Evolutionary conservation across 306 rosid species (phyloP).

Genomic region (Glycine soja): DNA sequence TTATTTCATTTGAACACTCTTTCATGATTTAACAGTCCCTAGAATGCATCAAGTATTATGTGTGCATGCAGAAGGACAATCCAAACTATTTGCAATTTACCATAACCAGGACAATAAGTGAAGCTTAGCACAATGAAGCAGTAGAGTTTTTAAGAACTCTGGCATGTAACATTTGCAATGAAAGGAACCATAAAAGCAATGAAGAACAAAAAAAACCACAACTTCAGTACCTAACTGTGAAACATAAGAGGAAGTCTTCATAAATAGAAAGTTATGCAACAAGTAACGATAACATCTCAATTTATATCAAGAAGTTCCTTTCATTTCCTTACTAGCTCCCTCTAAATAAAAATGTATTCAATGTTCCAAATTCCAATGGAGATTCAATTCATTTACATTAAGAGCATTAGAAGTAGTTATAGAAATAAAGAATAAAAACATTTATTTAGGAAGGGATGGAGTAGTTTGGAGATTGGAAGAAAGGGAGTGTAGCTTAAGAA

Average conservation of each 20-base stretch:
- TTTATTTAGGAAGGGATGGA: neutral
- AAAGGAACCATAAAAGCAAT: too few relatives aligned
- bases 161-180: neutral
- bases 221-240: too few relatives aligned
- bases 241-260: too few relatives aligned
- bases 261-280: neutral
- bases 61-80: neutral
- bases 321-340: neutral
- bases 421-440: neutral
- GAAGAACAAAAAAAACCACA: too few relatives aligned
- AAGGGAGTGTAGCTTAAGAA: neutral
- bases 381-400: slow-evolving; percentile 4
- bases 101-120: neutral
- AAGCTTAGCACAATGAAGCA: neutral
- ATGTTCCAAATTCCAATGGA: neutral
- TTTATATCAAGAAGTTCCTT: neutral
- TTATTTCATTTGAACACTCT: too few relatives aligned
- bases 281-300: too few relatives aligned
- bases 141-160: neutral
- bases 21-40: neutral
- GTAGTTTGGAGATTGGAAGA: neutral
- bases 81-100: neutral
- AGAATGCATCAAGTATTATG: neutral
- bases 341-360: neutral
- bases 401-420: neutral